phyloP scores from a whole-genome alignment of 495 filamentous ascomycete species.

The Trichoderma parareesei region DNA sequence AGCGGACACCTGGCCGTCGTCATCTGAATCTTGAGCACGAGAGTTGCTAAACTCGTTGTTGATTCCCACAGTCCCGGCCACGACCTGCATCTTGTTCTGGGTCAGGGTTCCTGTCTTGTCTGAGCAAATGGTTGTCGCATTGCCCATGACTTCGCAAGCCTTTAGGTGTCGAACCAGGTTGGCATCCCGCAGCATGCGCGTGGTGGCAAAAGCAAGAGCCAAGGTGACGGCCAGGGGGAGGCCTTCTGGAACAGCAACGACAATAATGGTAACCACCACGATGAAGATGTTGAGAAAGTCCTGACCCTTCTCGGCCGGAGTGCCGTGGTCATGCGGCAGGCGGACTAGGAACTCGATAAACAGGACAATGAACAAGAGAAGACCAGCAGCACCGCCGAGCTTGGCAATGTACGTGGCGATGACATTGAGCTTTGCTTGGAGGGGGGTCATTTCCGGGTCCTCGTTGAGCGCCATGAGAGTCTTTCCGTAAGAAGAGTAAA shows the following conservation, averaged over 20 bases:
- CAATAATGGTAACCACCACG: constrained; percentile 88
- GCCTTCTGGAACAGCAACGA: constrained; percentile 92
- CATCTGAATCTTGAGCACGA: constrained; percentile 26
- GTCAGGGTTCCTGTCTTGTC: constrained; percentile 97
- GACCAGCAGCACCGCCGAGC: constrained; percentile 73
- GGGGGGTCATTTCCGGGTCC: constrained; percentile 84
- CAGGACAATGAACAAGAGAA: constrained; percentile 81
- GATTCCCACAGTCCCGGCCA: constrained; percentile 67
- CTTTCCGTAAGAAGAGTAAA: constrained; percentile 84
- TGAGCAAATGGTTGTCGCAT: constrained; percentile 91
- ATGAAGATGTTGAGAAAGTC: constrained; percentile 89
- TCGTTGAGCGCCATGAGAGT: constrained; percentile 91
- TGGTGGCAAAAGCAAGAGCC: constrained; percentile 90
- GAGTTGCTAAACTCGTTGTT: constrained; percentile 52
- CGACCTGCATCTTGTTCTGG: constrained; percentile 85
- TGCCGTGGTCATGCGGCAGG: constrained; percentile 34
- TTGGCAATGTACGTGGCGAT: constrained; percentile 93
- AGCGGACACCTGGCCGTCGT: constrained; percentile 27
- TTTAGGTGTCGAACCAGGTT: constrained; percentile 85
- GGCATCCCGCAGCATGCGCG: constrained; percentile 89
- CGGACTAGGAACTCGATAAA: constrained; percentile 81
- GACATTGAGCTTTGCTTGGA: constrained; percentile 86
- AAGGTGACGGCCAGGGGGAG: constrained; percentile 88
- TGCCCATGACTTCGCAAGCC: constrained; percentile 98
- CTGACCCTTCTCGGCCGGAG: constrained; percentile 71